A percentile compares a stretch with the other conserved stretches of the same genome.
These are phyloP conservation scores for Fusarium mexicanum DNA, from an alignment of 2,329 filamentous ascomycete species.

Conservation along the genomic window DNA sequence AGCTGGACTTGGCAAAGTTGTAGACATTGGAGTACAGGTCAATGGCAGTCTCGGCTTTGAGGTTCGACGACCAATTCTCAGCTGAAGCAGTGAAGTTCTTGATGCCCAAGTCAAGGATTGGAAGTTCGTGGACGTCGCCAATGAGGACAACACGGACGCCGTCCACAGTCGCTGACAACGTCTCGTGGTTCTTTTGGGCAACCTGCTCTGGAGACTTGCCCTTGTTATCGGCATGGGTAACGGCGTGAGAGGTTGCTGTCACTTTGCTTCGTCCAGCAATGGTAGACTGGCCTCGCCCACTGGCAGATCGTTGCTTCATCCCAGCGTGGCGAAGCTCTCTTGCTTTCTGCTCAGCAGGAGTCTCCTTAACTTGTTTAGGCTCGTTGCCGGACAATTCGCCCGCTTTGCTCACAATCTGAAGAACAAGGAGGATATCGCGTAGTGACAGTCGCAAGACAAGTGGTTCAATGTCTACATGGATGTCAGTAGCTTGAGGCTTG, in stretches of 20 bases:
- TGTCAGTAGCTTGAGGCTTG: conserved; percentile 72
- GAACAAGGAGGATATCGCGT: conserved; percentile 91
- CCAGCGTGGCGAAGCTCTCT: conserved; percentile 61
- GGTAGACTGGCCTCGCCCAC: conserved; percentile 65
- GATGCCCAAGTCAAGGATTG: conserved; percentile 91
- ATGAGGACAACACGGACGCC: conserved; percentile 94
- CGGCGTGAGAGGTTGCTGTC: conserved; percentile 49
- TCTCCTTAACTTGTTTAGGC: conserved; percentile 53
- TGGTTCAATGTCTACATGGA: conserved; percentile 89
- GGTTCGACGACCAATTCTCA: conserved; percentile 87
- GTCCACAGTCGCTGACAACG: conserved; percentile 85
- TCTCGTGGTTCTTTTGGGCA: conserved; percentile 63
- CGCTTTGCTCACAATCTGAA: conserved; percentile 91
- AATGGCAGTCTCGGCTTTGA: conserved; percentile 89
- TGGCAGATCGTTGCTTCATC: conserved; percentile 66
- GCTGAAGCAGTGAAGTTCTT: conserved; percentile 88
- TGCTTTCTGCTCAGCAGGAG: conserved; percentile 63
- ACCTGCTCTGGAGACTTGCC: conserved; percentile 22
- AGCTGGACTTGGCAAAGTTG: conserved; percentile 98
- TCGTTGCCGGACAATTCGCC: conserved; percentile 82
- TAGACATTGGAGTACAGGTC: conserved; percentile 97
- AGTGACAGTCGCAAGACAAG: conserved; percentile 89
- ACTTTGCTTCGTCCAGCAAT: conserved; percentile 52
- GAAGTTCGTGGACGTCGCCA: conserved; percentile 93
- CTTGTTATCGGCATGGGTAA: conserved; percentile 38